Evolutionary conservation across 345 rosid species (phyloP).

Genomic region (Gossypium rotundifolium): DNA sequence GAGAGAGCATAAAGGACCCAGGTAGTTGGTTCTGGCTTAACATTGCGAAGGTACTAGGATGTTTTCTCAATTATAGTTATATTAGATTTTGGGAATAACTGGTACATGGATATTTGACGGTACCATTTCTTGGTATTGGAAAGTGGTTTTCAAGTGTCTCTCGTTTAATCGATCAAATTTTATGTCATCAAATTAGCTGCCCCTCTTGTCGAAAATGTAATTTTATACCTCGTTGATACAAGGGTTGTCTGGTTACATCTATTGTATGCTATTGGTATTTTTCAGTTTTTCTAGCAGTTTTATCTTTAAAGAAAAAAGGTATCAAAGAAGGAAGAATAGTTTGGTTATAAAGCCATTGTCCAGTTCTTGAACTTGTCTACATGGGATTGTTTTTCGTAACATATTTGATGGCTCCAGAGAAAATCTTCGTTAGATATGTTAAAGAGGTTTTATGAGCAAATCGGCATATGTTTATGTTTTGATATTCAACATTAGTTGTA

Average conservation of each 20-base stretch:
- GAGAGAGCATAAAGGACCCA: conserved; percentile 45
- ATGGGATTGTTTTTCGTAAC: too few relatives aligned
- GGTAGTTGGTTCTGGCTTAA: conserved; percentile 28
- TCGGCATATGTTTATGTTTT: too few relatives aligned
- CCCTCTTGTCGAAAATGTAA: too few relatives aligned
- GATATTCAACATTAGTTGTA: too few relatives aligned
- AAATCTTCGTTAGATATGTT: too few relatives aligned
- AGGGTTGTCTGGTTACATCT: too few relatives aligned
- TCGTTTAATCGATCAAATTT: neutral
- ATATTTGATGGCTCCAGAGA: too few relatives aligned
- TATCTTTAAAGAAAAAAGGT: too few relatives aligned
- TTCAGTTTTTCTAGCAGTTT: too few relatives aligned
- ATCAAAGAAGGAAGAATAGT: neutral
- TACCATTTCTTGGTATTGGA: conserved; percentile 6
- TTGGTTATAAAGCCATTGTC: neutral
- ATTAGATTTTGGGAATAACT: neutral
- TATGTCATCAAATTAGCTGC: neutral
- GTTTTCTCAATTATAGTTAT: conserved; percentile 7
- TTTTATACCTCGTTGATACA: too few relatives aligned
- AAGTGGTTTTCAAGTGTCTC: conserved; percentile 5
- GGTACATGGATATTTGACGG: neutral
- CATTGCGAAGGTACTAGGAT: conserved; percentile 29
- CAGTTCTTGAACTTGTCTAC: neutral
- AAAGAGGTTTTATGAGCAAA: too few relatives aligned
- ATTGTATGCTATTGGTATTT: too few relatives aligned